Base-by-base conservation (phyloP, 164 flowering plant species). In the Akebia trifoliata region DNA sequence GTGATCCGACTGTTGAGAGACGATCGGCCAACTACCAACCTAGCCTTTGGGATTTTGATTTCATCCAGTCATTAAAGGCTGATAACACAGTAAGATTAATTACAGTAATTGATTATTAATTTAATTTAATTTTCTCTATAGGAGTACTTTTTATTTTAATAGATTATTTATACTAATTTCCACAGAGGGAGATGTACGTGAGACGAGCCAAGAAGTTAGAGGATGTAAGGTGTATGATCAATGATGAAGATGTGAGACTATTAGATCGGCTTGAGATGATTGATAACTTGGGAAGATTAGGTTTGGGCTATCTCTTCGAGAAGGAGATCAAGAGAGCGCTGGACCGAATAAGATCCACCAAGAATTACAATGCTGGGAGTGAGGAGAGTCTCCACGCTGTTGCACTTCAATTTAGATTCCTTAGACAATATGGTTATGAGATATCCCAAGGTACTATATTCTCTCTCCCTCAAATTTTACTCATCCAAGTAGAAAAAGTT, bases 1-100 rank as follows among this genome's bases (percentile, higher is more conserved):
- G n/a, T n/a, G n/a, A n/a, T n/a, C n/a, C n/a, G n/a, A n/a, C n/a
- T n/a, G n/a, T n/a, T n/a, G n/a, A n/a, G n/a, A n/a, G n/a, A n/a
- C n/a, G 56, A 5, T 46, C 60, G 4, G 61, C 68, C 14, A 59
- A 59, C 56, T 69, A 69, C 59, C 65, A 55, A n/a, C 69, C 73
- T 26, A 25, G 39, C 22, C 15, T 24, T 17, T 64, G 68, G 65
- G 51, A 30, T 29, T 60, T 59, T 39, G 38, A 60, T 21, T 44
- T 43, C 6, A 0, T 69, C 34, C 62, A 69, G 54, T 64, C 73
- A 8, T 38, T 64, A 14, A 60, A 54, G 11, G 38, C 12, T 32
- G 49, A 37, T 15, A 34, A 68, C 21, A 38, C 7, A 4, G 65
- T 54, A 21, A 38, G 14, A 2, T 37, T n/a, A n/a, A n/a, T n/a